Evolutionary conservation across 176 grass and related monocot genomes (phyloP).

Genomic region (Panicum miliaceum): DNA sequence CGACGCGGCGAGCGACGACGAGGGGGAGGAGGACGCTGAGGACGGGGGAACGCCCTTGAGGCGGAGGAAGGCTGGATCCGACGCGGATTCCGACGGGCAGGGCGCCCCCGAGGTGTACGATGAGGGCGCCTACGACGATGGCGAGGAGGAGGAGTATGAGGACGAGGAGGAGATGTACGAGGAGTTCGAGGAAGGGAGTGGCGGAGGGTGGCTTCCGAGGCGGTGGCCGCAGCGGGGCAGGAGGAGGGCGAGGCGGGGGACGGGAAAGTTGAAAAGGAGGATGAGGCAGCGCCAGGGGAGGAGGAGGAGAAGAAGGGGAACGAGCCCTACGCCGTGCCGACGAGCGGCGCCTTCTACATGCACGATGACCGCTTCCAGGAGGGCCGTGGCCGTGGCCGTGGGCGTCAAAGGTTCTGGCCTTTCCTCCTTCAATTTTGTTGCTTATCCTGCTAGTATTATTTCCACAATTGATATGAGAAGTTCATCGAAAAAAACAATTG

Average conservation of each 20-base stretch:
- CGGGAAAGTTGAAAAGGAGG: slow-evolving; percentile 21
- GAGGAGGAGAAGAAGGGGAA: slow-evolving; percentile 70
- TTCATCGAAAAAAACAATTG: too few relatives aligned
- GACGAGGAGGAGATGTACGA: slow-evolving; percentile 44
- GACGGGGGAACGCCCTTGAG: background rate
- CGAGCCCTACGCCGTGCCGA: slow-evolving; percentile 92
- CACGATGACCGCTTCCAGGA: slow-evolving; percentile 99
- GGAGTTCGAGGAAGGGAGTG: slow-evolving; percentile 33
- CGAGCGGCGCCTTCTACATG: slow-evolving; percentile 96
- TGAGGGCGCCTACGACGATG: slow-evolving; percentile 71
- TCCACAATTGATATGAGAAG: background rate
- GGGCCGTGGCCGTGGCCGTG: slow-evolving; percentile 57
- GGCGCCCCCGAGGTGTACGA: slow-evolving; percentile 82
- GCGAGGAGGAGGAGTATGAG: slow-evolving; percentile 57
- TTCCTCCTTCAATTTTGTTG: background rate
- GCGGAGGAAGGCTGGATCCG: slow-evolving; percentile 57
- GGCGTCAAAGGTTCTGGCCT: slow-evolving; percentile 62
- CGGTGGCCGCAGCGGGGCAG: background rate
- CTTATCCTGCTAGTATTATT: background rate
- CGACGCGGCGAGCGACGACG: slow-evolving; percentile 85
- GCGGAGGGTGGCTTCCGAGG: background rate
- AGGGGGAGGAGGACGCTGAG: slow-evolving; percentile 46
- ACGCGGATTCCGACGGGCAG: slow-evolving; percentile 75
- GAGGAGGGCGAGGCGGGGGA: slow-evolving; percentile 25
- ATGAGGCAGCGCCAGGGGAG: slow-evolving; percentile 28